Evolutionary conservation across 176 grass and related monocot genomes (phyloP).

Genomic region (Otatea glauca): DNA sequence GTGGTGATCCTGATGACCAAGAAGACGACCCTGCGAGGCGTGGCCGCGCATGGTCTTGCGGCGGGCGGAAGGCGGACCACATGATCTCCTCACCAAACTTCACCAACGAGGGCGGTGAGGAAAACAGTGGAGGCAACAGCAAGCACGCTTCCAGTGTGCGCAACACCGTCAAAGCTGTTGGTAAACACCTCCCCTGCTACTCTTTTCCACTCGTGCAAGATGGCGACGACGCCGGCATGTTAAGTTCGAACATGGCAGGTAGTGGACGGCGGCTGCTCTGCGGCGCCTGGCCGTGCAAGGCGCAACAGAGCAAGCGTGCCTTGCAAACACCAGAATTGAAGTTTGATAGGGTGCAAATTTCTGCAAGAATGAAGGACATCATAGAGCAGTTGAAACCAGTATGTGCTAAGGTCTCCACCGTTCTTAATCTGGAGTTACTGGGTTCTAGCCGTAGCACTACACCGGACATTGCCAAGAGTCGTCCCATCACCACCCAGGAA

Average conservation of each 20-base stretch:
- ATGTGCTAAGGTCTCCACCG: background rate
- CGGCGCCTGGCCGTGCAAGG: too few relatives aligned
- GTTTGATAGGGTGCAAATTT: background rate
- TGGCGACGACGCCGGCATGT: background rate
- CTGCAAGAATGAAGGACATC: background rate
- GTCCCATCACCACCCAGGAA: background rate
- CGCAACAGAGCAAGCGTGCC: too few relatives aligned
- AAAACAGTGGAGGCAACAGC: too few relatives aligned
- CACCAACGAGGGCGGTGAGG: too few relatives aligned
- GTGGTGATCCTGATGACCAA: background rate
- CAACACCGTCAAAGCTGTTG: background rate
- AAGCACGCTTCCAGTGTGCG: too few relatives aligned
- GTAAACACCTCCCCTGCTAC: slow-evolving; percentile 4
- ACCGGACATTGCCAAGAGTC: background rate
- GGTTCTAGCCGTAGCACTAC: background rate
- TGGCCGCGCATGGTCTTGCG: too few relatives aligned
- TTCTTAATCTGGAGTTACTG: background rate
- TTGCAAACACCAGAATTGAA: background rate
- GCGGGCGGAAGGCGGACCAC: too few relatives aligned
- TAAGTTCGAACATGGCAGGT: too few relatives aligned
- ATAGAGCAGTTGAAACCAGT: background rate
- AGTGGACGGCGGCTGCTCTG: too few relatives aligned
- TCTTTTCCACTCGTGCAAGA: too few relatives aligned
- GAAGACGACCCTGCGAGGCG: background rate
- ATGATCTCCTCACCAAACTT: background rate